Conservation (phyloP, 139 green algal species). For the Pleodorina starrii region DNA sequence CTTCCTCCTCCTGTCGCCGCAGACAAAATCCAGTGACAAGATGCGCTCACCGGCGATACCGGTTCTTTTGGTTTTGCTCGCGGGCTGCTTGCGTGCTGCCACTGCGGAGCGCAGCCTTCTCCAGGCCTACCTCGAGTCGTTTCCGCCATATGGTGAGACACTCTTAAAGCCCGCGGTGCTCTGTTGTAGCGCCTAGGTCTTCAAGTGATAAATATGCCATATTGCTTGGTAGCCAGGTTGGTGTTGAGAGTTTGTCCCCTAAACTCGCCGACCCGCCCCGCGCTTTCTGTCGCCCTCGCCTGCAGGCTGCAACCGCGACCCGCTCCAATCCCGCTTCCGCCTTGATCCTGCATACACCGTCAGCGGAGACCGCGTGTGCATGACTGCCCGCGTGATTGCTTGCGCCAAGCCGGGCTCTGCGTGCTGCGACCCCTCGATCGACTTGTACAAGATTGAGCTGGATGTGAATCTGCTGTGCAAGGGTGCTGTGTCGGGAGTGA, state of each 20-base stretch:
- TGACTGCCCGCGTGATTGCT: slow-evolving; percentile 2
- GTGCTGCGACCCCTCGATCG: not conserved
- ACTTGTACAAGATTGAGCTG: slow-evolving; percentile 53
- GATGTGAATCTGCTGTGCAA: slow-evolving; percentile 29
- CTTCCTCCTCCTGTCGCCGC: no score
- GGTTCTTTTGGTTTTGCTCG: not conserved
- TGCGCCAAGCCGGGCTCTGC: slow-evolving; percentile 7
- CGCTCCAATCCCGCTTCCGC: slow-evolving; percentile 40
- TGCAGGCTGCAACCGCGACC: slow-evolving; percentile 33
- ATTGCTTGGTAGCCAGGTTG: not conserved
- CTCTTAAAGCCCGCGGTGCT: not conserved
- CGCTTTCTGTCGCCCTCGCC: not conserved
- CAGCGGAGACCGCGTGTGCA: slow-evolving; percentile 6
- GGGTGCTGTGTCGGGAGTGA: not conserved
- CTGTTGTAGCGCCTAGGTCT: not conserved
- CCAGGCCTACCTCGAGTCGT: not conserved
- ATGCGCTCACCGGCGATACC: no score
- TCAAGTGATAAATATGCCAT: not conserved
- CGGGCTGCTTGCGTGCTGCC: not conserved
- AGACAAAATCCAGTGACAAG: no score
- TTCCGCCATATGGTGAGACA: slow-evolving; percentile 24
- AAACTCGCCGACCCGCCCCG: no score
- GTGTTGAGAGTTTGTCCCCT: no score
- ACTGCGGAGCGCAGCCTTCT: not conserved
- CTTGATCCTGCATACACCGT: not conserved